These are phyloP conservation scores for Amauroascus niger DNA, from an alignment of 2,329 filamentous ascomycete genomes.

Conservation along the genomic window DNA sequence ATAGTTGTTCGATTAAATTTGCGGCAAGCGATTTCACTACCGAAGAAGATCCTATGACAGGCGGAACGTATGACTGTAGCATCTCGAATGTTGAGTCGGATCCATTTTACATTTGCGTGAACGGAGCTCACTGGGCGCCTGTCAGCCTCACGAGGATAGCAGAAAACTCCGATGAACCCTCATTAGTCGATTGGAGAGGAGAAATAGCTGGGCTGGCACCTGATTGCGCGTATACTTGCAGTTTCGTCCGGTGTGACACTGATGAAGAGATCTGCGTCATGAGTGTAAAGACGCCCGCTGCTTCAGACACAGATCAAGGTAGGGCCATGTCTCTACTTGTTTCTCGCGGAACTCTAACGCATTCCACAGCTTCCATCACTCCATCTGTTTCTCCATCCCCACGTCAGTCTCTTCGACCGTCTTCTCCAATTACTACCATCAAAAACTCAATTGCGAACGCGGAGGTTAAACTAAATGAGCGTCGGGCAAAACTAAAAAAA, in stretches of 20 bases:
- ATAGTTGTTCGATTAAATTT: constrained; percentile 40
- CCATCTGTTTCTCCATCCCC: constrained; percentile 40
- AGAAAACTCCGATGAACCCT: constrained; percentile 37
- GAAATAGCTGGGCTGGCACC: constrained; percentile 57
- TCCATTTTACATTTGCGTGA: constrained; percentile 56
- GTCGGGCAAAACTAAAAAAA: constrained; percentile 49
- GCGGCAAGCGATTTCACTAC: constrained; percentile 35
- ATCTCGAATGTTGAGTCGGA: constrained; percentile 34
- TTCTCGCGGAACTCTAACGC: constrained; percentile 17
- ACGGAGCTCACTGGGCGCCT: constrained; percentile 56
- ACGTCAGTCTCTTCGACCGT: constrained; percentile 51
- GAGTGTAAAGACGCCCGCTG: constrained; percentile 53
- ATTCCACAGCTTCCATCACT: constrained; percentile 21
- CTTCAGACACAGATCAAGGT: constrained; percentile 51
- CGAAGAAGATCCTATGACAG: constrained; percentile 22
- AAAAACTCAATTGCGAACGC: constrained; percentile 56
- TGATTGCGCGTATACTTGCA: constrained; percentile 54
- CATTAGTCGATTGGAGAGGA: constrained; percentile 46
- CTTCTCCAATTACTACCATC: constrained; percentile 55
- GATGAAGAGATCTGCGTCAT: constrained; percentile 50
- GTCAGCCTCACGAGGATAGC: constrained; percentile 44
- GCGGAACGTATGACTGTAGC: constrained; percentile 4
- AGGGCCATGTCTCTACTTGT: constrained; percentile 20
- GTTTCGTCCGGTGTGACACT: constrained; percentile 50
- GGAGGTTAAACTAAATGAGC: constrained; percentile 51